phyloP scores from a whole-genome alignment of 495 filamentous ascomycete genomes.

The Aspergillus homomorphus region DNA sequence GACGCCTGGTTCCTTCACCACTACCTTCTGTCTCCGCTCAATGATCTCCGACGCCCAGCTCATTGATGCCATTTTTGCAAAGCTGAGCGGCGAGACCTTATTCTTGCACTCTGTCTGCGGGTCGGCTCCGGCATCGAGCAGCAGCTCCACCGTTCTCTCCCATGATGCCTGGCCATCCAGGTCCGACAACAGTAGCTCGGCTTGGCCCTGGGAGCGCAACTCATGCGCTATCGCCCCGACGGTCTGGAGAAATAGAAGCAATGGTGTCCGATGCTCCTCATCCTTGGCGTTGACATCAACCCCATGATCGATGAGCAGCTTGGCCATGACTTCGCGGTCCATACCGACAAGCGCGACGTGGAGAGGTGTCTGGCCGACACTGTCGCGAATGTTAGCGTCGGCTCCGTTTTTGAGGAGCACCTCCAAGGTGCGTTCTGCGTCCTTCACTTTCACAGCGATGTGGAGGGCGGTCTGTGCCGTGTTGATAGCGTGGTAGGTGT shows the following conservation, averaged over 20 bases:
- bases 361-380: slow-evolving; percentile 38
- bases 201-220: background rate
- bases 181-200: background rate
- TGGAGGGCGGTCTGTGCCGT: slow-evolving; percentile 4
- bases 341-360: slow-evolving; percentile 29
- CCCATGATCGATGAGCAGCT: slow-evolving; percentile 31
- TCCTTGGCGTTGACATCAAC: slow-evolving; percentile 37
- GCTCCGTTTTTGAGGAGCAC: slow-evolving; percentile 28
- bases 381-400: slow-evolving; percentile 33
- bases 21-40: background rate
- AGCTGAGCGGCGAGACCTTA: background rate
- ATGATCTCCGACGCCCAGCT: background rate
- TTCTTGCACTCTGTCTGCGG: background rate
- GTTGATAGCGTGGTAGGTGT: slow-evolving; percentile 1
- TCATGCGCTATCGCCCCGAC: background rate
- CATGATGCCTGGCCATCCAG: background rate
- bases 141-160: background rate
- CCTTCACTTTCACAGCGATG: slow-evolving; percentile 2
- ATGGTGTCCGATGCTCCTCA: slow-evolving; percentile 16
- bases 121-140: background rate
- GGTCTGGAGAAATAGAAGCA: slow-evolving; percentile 1
- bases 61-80: background rate
- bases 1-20: background rate
- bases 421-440: background rate
- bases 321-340: slow-evolving; percentile 20